Evolutionary conservation across 257 asterid genomes (phyloP), one percentile per base, ranked within the genome.

Genomic region (Buddleja alternifolia): DNA sequence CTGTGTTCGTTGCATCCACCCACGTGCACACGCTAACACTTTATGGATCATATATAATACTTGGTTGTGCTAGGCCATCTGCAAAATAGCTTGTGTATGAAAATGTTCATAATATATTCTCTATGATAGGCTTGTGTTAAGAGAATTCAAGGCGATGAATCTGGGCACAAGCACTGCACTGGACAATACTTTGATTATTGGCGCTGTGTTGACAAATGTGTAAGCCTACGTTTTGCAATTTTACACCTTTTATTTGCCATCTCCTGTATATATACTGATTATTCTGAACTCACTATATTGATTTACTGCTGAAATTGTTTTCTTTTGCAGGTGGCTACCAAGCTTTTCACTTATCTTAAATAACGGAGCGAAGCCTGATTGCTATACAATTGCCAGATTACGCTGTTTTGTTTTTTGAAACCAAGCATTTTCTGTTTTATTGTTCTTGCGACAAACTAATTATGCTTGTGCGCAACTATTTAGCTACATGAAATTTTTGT

Each of bases 121-220:
- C n/a, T 34, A 42, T 46, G 56, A 60, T 77, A 90, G 96, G 89
- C 87, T 4, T 90, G 96, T 71, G 81, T 80, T 6, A 69, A 77
- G 56, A 82, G 96, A 72, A 80, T 90, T 57, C 73, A 85, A 67
- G 89, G 85, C n/a, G 97, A 90, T 71, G 95, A 88, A 4, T 78
- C 86, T 39, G 97, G 96, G 61, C 75, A 75, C 75, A 88, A 84
- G 77, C 96, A 90, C 73, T 90, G 97, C 66, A 88, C 97, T 0
- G 97, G 97, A 44, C 97, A 90, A 73, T 86, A 85, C 83, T 90
- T 90, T 54, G 97, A 90, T 74, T 88, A 86, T 44, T 88, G 94
- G 90, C 89, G 82, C 36, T 90, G 97, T 34, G 80, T 90, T 9
- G 97, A 90, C 78, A 82, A 73, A 67, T 82, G 86, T 9, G 86